Evolutionary conservation across 1,284 basidiomycete species (phyloP), one percentile per base, ranked within the genome.

Genomic region (Polyporus tsugae): DNA sequence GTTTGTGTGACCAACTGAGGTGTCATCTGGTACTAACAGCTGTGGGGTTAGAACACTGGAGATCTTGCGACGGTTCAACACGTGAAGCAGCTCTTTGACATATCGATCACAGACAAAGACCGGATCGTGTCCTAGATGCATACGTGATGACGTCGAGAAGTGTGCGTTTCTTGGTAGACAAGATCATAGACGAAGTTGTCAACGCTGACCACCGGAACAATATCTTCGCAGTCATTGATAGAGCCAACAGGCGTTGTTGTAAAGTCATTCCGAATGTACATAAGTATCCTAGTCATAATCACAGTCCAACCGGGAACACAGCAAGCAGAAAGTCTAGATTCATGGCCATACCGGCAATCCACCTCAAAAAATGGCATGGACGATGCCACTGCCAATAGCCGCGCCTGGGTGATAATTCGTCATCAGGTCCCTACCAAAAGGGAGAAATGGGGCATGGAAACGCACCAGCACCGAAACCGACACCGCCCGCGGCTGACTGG

Each of bases 401-500:
- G 82, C 79, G 70, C 81, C 81, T 80, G 66, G 52, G 29, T 60
- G 42, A 74, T 3, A 25, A 52, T 5, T 63, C 22, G 74, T 60
- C 75, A 72, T 67, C 62, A 62, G 62, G 39, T 39, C 64, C 55
- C 29, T 13, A n/a, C 10, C 11, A 11, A 38, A 25, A 9, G n/a
- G 29, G 46, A 7, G 19, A 25, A 63, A 55, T 49, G 29, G 10
- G 22, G 38, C 29, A 46, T n/a, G 57, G 52, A 38, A 33, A 68
- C 73, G 59, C 53, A 85, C 86, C 86, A 63, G 87, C 90, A 72
- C 91, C 91, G 71, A 92, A 92, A 10, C 91, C 91, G 63, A 89
- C 85, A 76, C 91, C 91, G 57, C 91, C 90, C 4, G 85, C 91
- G 52, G 91, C 91, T 59, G 89, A 86, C 60, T 86, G 83, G 4